These are phyloP conservation scores for Aspergillus tubingensis DNA, from an alignment of 2,329 filamentous ascomycete genomes.

Conservation along the genomic window DNA sequence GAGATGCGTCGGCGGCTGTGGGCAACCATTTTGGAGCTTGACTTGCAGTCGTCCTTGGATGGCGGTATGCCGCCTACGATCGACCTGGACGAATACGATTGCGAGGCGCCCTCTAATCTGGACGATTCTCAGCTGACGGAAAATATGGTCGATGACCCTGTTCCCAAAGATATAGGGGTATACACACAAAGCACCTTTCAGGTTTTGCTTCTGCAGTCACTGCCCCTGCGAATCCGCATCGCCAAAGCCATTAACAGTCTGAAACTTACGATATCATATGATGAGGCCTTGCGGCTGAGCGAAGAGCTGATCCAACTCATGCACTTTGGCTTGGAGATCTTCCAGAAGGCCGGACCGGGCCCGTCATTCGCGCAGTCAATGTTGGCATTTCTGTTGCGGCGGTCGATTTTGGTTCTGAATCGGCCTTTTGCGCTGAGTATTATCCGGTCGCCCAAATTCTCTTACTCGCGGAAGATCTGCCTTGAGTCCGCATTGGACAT, in stretches of 20 bases:
- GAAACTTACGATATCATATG: constrained; percentile 34
- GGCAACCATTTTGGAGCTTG: constrained; percentile 47
- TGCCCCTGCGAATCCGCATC: constrained; percentile 33
- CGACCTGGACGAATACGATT: constrained; percentile 40
- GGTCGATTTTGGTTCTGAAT: constrained; percentile 60
- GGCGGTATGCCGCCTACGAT: constrained; percentile 37
- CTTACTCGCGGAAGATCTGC: constrained; percentile 42
- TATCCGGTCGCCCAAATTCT: constrained; percentile 34
- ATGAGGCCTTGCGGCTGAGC: constrained; percentile 34
- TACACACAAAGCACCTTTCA: constrained; percentile 33
- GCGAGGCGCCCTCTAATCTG: constrained; percentile 40
- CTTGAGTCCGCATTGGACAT: constrained; percentile 39
- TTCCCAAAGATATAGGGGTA: constrained; percentile 16
- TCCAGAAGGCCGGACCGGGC: constrained; percentile 24
- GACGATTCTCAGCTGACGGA: constrained; percentile 38
- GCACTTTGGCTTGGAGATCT: constrained; percentile 26
- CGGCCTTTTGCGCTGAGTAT: constrained; percentile 43
- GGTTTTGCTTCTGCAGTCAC: constrained; percentile 29
- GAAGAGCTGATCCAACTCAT: constrained; percentile 30
- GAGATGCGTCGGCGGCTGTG: constrained; percentile 51
- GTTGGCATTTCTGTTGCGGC: constrained; percentile 54
- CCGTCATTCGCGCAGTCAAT: constrained; percentile 39
- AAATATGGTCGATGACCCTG: constrained; percentile 28
- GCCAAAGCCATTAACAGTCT: constrained; percentile 34
- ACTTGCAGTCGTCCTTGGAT: constrained; percentile 41